Evolutionary conservation across 345 rosid genomes (phyloP), one percentile per base, ranked within the genome.

Genomic region (Noccaea bulbosa): DNA sequence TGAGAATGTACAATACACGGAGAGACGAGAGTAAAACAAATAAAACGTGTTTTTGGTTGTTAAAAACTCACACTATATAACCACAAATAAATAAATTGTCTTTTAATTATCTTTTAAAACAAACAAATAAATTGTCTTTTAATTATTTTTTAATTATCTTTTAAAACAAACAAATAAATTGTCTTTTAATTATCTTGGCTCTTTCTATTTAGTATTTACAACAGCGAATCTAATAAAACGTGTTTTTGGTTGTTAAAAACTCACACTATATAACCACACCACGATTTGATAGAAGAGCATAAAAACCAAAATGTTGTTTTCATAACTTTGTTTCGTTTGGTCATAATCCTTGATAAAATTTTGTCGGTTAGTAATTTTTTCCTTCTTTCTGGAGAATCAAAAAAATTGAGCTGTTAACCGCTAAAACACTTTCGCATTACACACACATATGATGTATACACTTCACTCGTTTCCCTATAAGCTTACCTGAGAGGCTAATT

Each of bases 361-460:
- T 40, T 73, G 77, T 67, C 78, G 78, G 78, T 74, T 74, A 52
- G 73, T 60, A 52, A 50, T 4, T 38, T 9, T 20, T 38, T 40
- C 4, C 33, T 10, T 10, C 9, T 4, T 9, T 12, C 5, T 1
- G 15, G 20, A 24, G 20, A 37, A 43, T 43, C 0, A 0, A 16
- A 38, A 45, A 35, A 57, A 2, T 10, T 10, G 5, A 37, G 50
- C 52, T 37, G 33, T 61, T 37, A 58, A 67, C 73, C 39, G 62
- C 35, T 34, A 40, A 59, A 51, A 52, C 17, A 34, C 47, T 32
- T 50, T 9, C 39, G 15, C 67, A 67, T 39, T 33, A 8, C 51
- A 22, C 20, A n/a, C n/a, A n/a, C n/a, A n/a, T n/a, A 17, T 17
- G 20, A 24, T 24, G 2, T 24, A 24, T 3, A 24, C 61, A 52